Evolutionary conservation across 2,329 filamentous ascomycete genomes (phyloP), one percentile per base, ranked within the genome.

Genomic region (Chaetomium globosum): DNA sequence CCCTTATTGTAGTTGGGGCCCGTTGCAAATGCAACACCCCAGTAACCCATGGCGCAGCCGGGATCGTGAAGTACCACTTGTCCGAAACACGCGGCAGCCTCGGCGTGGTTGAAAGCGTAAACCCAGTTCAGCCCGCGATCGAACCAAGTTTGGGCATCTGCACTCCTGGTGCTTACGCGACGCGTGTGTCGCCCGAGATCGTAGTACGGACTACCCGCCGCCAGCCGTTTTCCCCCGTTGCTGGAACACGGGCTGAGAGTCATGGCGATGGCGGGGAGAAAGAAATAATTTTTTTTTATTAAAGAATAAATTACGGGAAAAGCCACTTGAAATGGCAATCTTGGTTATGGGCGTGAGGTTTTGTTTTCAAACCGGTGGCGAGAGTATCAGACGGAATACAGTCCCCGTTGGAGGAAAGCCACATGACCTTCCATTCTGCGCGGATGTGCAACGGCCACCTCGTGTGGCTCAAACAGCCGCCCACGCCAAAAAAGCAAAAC

Each of bases 1-100:
- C 16, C 13, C 28, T 53, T 53, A 26, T 53, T 53, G 51, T 53
- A 53, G 51, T 53, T 53, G 51, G 51, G 51, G 51, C 51, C 51
- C 19, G 10, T 28, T 1, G 51, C 51, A n/a, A 53, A 53, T 9
- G 51, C 51, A 8, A 30, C 51, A 7, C 51, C 51, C 51, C 51
- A 53, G 28, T 53, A 53, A 2, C 51, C 51, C 51, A 53, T 53
- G 13, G 51, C 51, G 51, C 51, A 53, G 26, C n/a, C 13, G 51
- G 51, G 51, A 30, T 53, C 51, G 28, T 53, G 51, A 30, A 28
- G 26, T 7, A 53, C 28, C 4, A 19, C 12, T 28, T 53, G 51
- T n/a, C 9, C 28, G 28, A 53, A 53, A 28, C 51, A 53, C 2
- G 51, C 26, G 28, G 51, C 51, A 16, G 26, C 23, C 16, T 53